Evolutionary conservation across 2,329 filamentous ascomycete genomes (phyloP).

Genomic region (Davidsoniella eucalypti): DNA sequence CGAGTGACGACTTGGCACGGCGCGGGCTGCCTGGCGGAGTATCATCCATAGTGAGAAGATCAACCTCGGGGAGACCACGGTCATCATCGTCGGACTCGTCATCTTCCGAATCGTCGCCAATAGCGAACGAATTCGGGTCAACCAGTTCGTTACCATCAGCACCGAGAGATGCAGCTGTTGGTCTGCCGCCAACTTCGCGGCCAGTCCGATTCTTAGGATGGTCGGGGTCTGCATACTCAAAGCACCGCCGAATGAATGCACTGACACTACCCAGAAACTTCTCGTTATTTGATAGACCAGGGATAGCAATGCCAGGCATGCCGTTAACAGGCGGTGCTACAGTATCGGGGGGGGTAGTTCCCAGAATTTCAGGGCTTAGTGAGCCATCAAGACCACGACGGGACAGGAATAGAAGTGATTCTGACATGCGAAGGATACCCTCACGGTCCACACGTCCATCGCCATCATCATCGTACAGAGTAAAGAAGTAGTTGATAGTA

Average conservation of each 20-base stretch:
- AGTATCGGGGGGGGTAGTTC: conserved; percentile 18
- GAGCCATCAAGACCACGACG: conserved; percentile 68
- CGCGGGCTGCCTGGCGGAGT: conserved; percentile 22
- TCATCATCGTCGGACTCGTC: conserved; percentile 37
- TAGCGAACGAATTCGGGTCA: conserved; percentile 44
- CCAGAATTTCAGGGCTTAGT: conserved; percentile 42
- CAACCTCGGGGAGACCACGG: conserved; percentile 27
- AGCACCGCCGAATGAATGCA: conserved; percentile 88
- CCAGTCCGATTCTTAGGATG: conserved; percentile 44
- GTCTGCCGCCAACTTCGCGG: conserved; percentile 13
- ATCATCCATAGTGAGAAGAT: conserved; percentile 38
- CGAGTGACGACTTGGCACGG: conserved; percentile 15
- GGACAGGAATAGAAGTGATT: conserved; percentile 83
- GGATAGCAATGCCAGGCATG: conserved; percentile 23
- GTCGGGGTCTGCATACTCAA: conserved; percentile 94
- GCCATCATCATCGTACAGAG: conserved; percentile 83
- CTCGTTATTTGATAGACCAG: conserved; percentile 57
- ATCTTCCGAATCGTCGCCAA: conserved; percentile 56
- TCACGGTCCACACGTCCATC: conserved; percentile 89
- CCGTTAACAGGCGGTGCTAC: conserved; percentile 13
- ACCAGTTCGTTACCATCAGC: conserved; percentile 13
- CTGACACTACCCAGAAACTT: conserved; percentile 84
- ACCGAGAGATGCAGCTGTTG: conserved; percentile 1
- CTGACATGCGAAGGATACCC: conserved; percentile 85
- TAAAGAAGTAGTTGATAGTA: conserved; percentile 94